Evolutionary conservation across 495 filamentous ascomycete species (phyloP), one percentile per base, ranked within the genome.

Genomic region (Talaromyces thailandensis): DNA sequence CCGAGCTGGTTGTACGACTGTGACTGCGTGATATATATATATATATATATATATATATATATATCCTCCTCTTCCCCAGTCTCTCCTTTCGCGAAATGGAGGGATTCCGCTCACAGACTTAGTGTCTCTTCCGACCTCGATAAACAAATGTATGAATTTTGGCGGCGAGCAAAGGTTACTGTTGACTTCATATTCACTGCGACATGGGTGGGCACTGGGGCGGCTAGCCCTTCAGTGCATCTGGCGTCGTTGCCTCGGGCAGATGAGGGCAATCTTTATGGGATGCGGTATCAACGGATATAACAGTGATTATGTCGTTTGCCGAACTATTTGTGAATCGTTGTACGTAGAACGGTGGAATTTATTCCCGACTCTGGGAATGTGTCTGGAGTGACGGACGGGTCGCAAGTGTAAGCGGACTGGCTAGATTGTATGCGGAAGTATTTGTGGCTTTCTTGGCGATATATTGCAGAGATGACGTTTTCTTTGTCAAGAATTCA

Each of bases 201-300:
- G 61, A 63, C 68, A 66, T 69, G 62, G 61, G 66, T 65, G 45
- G 72, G 74, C 75, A 75, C 75, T 71, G 76, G 73, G 71, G 70
- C 70, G 64, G 67, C 61, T 61, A 62, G 66, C 71, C 71, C 59
- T 62, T 71, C 74, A 78, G 75, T 76, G 75, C 74, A 56, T 56
- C 29, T 21, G 31, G 32, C 9, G 16, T 37, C 23, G 50, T n/a
- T 57, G 32, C 14, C 50, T 40, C 29, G 50, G 18, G 14, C 3
- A 18, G 50, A 62, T 31, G 18, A 18, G 6, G 0, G 29, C n/a
- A 29, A 43, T 58, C 26, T 18, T 26, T 21, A 58, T 58, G 18
- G 21, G 16, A 8, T 24, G 37, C 37, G 26, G 26, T 58, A 40
- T 28, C n/a, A 48, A 23, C 43, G 43, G 43, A 48, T 43, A 43